Evolutionary conservation across 768 basidiomycete species (phyloP).

Genomic region (Pisolithus albus): DNA sequence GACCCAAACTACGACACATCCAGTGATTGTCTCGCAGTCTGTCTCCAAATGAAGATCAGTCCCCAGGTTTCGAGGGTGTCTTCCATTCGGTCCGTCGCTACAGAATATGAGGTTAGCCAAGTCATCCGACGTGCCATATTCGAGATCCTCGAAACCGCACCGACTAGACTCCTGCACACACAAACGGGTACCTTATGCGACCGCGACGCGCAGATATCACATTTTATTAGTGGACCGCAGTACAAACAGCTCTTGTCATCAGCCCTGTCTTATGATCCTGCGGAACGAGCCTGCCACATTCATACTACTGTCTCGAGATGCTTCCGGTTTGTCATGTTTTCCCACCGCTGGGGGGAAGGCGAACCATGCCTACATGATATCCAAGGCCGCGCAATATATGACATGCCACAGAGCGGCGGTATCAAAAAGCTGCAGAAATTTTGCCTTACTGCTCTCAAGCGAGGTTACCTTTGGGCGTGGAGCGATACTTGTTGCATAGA

Average conservation of each 20-base stretch:
- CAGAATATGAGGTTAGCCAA: too few relatives aligned
- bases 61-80: too few relatives aligned
- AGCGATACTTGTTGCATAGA: slow-evolving; percentile 6
- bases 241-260: too few relatives aligned
- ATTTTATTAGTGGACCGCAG: neutral
- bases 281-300: neutral
- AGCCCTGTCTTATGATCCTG: neutral
- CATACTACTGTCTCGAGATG: neutral
- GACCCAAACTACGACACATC: too few relatives aligned
- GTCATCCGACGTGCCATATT: too few relatives aligned
- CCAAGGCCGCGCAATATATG: neutral
- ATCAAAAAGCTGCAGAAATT: slow-evolving; percentile 1
- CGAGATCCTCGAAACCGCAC: too few relatives aligned
- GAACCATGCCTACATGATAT: neutral
- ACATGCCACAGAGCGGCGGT: neutral
- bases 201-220: neutral
- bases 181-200: too few relatives aligned
- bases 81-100: too few relatives aligned
- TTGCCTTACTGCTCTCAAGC: neutral
- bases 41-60: too few relatives aligned
- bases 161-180: neutral
- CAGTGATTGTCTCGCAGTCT: too few relatives aligned
- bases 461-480: slow-evolving; percentile 1
- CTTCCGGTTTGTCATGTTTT: slow-evolving; percentile 2
- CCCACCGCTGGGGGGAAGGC: slow-evolving; percentile 1